Evolutionary conservation across 1,284 basidiomycete genomes (phyloP), one percentile per base, ranked within the genome.

Genomic region (Porodaedalea pini): DNA sequence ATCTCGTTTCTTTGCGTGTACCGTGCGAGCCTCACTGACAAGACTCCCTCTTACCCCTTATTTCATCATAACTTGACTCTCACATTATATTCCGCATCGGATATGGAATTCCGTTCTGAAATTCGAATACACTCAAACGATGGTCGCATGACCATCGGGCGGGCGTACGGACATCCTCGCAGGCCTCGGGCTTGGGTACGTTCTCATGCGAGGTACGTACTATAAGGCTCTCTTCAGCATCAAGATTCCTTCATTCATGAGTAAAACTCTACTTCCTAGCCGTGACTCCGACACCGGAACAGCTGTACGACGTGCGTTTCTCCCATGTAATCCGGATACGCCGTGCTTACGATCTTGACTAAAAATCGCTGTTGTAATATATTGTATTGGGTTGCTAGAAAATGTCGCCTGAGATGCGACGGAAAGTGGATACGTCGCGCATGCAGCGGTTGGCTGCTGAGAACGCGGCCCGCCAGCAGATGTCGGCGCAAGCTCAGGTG

Each of bases 381-480:
- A 39, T 56, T 13, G 37, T 31, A 10, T 6, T 32, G 17, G 19
- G 50, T 41, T 13, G 15, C 27, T 34, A 61, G 59, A 61, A 50
- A 54, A 62, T 64, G 54, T 58, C 63, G n/a, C 63, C 63, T 29
- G 63, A 62, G n/a, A 25, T 64, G 31, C 61, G 57, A 17, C 44
- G 59, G 13, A 56, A 59, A 51, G 63, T 64, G 11, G 63, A 64
- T 29, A 57, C 56, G 7, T 32, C 51, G 15, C 59, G 63, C 11
- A 51, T 51, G 32, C 57, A 59, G 25, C 49, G 63, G 3, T 36
- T 61, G 19, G 61, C 61, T 4, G 54, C 51, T 23, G 63, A 64
- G 32, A 45, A 47, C 32, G 59, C 57, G 4, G 54, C 45, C 2
- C 54, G 32, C 8, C 57, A 51, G 41, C 61, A 61, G 47, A 23